Base-by-base conservation (phyloP, 441 rosid species). In the Pelargonium myrrhifolium region DNA sequence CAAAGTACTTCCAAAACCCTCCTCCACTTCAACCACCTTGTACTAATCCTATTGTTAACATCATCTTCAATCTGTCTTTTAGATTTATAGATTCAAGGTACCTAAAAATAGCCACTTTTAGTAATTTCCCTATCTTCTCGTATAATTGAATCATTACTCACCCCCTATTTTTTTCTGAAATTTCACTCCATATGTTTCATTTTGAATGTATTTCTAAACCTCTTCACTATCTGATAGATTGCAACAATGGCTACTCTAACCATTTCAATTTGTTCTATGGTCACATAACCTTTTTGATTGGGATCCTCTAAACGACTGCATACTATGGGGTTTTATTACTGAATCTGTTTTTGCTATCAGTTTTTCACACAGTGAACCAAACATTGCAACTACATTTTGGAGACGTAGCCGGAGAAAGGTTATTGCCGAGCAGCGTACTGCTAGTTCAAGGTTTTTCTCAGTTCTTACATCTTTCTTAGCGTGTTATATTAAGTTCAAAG, bases 361-460 rank as follows among this genome's bases (percentile, higher is more conserved):
- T 79, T 80, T 84, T 66, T 95, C 99, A 5, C 98, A 89, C 68
- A 95, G 96, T 77, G 99, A 95, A 81, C 97, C 99, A 63, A 86
- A 92, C 77, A 86, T 95, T 66, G 92, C 97, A 47, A 84, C 88
- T 65, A 81, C 84, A 72, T 89, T 92, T 80, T 86, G 99, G 96
- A 79, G 96, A 62, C 95, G 98, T 74, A 88, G 98, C 81, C 87
- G 95, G 85, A 87, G 88, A 83, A 95, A 89, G 86, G 93, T 87
- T 74, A 87, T 95, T 83, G 97, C 96, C 42, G 98, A 95, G 75
- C 97, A 92, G 76, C 85, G 98, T 79, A 95, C 98, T 74, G 93
- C 98, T 75, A 95, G 97, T 85, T 90, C 98, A 73, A 95, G 99
- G 99, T 92, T 80, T 71, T 69, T 62, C 72, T 60, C 75, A 62